Evolutionary conservation across 2,329 filamentous ascomycete species (phyloP).

Genomic region (Rugonectria rugulosa): DNA sequence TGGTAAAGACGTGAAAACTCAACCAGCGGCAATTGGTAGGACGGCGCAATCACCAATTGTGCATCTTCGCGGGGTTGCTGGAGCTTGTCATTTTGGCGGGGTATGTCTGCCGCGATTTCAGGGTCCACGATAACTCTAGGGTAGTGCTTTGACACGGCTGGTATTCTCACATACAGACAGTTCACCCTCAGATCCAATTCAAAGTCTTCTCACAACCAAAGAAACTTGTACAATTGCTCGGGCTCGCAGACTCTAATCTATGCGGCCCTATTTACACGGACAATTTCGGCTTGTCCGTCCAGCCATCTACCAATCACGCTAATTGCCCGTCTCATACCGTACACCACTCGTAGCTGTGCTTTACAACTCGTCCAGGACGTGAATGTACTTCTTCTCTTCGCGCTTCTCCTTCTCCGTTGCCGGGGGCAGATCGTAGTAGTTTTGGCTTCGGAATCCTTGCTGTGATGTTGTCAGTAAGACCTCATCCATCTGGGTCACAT

Average conservation of each 20-base stretch:
- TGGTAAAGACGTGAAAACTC: too few species aligned
- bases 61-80: not conserved
- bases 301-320: constrained; percentile 16
- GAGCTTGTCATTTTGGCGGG: not conserved
- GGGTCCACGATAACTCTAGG: constrained; percentile 20
- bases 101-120: not conserved
- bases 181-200: too few species aligned
- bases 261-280: constrained; percentile 43
- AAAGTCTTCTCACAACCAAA: constrained; percentile 28
- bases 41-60: too few species aligned
- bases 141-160: too few species aligned
- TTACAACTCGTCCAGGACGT: constrained; percentile 89
- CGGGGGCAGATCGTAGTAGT: constrained; percentile 92
- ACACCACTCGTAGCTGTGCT: constrained; percentile 10
- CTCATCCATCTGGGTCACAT: not conserved
- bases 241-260: constrained; percentile 41
- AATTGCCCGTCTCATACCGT: not conserved
- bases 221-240: constrained; percentile 42
- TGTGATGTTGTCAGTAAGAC: constrained; percentile 45
- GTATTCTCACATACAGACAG: too few species aligned
- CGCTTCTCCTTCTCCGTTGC: constrained; percentile 93
- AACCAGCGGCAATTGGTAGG: too few species aligned
- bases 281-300: constrained; percentile 30
- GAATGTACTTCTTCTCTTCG: constrained; percentile 96
- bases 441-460: constrained; percentile 89